phyloP scores from a whole-genome alignment of 305 asterid genomes.

The Fraxinus angustifolia region DNA sequence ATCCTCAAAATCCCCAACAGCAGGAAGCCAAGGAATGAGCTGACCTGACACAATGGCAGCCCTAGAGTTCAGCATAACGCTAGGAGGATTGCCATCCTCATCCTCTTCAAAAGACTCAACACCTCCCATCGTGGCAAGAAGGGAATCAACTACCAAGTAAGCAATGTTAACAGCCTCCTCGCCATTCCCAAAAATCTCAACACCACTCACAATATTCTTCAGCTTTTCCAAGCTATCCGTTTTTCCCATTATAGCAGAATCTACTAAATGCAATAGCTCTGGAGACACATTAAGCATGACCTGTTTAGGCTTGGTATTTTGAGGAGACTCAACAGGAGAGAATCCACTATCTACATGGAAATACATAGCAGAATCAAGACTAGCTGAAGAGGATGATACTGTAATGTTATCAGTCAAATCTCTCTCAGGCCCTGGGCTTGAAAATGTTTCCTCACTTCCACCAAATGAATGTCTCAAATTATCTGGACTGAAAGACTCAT shows the following conservation, averaged over 20 bases:
- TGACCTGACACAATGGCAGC: conserved; percentile 98
- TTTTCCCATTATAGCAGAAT: conserved; percentile 98
- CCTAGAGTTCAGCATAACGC: conserved; percentile 98
- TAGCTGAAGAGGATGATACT: conserved; percentile 49
- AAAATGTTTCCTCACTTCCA: conserved; percentile 52
- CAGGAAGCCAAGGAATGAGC: conserved; percentile 93
- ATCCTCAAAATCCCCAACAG: conserved; percentile 72
- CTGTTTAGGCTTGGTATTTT: conserved; percentile 56
- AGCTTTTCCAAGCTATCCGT: conserved; percentile 81
- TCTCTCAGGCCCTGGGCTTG: conserved; percentile 51
- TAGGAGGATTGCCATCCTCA: conserved; percentile 87
- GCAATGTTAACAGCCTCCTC: conserved; percentile 69
- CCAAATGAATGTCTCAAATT: conserved; percentile 43
- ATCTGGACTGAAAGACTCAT: conserved; percentile 39
- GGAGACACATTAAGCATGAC: conserved; percentile 70
- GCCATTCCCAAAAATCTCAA: conserved; percentile 73
- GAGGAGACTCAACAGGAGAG: conserved; percentile 67
- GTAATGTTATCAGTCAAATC: conserved; percentile 37
- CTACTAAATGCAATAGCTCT: conserved; percentile 96
- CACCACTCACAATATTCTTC: conserved; percentile 84
- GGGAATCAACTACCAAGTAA: conserved; percentile 89
- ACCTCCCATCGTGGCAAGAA: conserved; percentile 99
- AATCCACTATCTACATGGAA: conserved; percentile 47
- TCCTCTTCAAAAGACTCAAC: conserved; percentile 96
- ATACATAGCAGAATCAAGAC: conserved; percentile 57